A percentile compares a stretch with the other conserved stretches of the same genome.
Conservation (phyloP, 371 early-diverging fungal species). For the Rhizopus microsporus region DNA sequence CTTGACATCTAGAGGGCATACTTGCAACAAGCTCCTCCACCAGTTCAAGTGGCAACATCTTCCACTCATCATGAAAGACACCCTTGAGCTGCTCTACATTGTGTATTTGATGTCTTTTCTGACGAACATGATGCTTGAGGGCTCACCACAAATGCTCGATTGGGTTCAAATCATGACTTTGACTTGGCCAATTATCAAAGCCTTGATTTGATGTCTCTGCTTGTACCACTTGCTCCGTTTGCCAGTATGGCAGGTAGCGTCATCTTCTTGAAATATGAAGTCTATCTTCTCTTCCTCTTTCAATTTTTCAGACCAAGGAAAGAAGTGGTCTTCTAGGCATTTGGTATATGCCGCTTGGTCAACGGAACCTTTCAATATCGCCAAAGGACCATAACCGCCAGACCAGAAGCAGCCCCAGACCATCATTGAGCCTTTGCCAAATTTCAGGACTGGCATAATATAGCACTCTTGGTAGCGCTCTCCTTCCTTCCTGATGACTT, state of each 20-base stretch:
- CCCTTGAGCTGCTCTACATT: neutral
- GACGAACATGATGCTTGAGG: neutral
- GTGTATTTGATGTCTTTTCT: neutral
- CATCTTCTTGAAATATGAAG: constrained; percentile 6
- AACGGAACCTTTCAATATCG: neutral
- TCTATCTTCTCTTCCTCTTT: neutral
- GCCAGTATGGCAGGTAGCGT: constrained; percentile 15
- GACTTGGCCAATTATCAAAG: constrained; percentile 17
- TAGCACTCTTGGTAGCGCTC: neutral
- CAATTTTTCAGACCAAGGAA: constrained; percentile 2
- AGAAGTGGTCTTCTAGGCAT: neutral
- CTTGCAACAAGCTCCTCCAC: neutral
- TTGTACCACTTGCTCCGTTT: constrained; percentile 9
- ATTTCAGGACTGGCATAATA: neutral
- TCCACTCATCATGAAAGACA: neutral
- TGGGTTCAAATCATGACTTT: constrained; percentile 19
- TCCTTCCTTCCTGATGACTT: neutral
- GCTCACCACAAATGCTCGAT: constrained; percentile 17
- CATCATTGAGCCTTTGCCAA: neutral
- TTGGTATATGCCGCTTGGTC: constrained; percentile 9
- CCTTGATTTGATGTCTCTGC: neutral
- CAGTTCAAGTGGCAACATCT: neutral
- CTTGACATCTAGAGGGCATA: constrained; percentile 1
- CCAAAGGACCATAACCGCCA: constrained; percentile 10
- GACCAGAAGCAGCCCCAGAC: constrained; percentile 14